phyloP scores from a whole-genome alignment of 805 yeast genomes.

The Schwanniomyces yamadae region DNA sequence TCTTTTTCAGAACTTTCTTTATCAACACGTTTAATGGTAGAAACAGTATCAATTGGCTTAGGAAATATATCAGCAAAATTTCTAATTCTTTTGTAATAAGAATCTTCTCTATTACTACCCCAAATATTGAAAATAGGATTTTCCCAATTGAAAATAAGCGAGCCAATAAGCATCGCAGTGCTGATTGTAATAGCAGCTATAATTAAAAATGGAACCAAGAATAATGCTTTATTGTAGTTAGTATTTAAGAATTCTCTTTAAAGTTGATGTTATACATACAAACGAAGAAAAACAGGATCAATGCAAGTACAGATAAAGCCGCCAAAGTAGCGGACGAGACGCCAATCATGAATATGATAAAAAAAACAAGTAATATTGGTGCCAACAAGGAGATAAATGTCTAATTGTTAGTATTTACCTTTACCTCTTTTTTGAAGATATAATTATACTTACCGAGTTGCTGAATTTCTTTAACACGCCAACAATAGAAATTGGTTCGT shows the following conservation, averaged over 20 bases:
- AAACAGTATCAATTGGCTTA: slow-evolving; percentile 1
- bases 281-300: slow-evolving; percentile 9
- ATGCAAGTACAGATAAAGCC: slow-evolving; percentile 7
- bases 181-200: slow-evolving; percentile 9
- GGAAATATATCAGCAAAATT: slow-evolving; percentile 5
- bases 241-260: slow-evolving; percentile 1
- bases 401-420: no score
- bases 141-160: slow-evolving; percentile 5
- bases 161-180: slow-evolving; percentile 5
- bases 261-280: slow-evolving; percentile 10
- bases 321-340: slow-evolving; percentile 12
- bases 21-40: not conserved
- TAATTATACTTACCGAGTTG: no score
- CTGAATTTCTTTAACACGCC: no score
- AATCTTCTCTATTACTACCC: not conserved
- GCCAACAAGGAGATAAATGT: no score
- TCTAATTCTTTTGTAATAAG: not conserved
- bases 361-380: no score
- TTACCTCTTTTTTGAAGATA: no score
- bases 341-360: slow-evolving; percentile 15
- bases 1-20: not conserved
- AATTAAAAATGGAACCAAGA: slow-evolving; percentile 10
- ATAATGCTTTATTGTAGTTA: slow-evolving; percentile 7
- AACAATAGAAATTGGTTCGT: no score
- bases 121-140: not conserved